Conservation (phyloP, 2,329 filamentous ascomycete genomes). For the Cercospora berteroae region DNA sequence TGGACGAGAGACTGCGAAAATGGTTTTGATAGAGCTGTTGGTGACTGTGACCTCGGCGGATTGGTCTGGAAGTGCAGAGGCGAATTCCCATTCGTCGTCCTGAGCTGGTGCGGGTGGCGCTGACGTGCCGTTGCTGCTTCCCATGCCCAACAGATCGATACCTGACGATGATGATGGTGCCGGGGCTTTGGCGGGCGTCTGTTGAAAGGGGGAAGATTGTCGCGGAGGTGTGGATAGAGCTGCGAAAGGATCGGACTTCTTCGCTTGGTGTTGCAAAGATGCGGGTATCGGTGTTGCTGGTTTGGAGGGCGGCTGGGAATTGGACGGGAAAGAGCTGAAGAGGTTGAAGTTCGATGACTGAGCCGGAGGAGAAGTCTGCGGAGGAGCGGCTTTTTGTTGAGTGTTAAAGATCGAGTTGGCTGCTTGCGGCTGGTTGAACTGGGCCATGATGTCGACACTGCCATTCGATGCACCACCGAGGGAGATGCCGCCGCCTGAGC, state of each 20-base stretch:
- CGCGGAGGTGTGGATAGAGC: constrained; percentile 55
- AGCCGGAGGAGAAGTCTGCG: constrained; percentile 41
- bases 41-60: constrained; percentile 64
- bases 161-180: constrained; percentile 29
- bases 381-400: constrained; percentile 22
- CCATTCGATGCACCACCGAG: constrained; percentile 54
- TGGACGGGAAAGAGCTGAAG: constrained; percentile 47
- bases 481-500: constrained; percentile 76
- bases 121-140: constrained; percentile 38
- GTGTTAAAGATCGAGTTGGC: constrained; percentile 35
- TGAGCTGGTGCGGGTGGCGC: constrained; percentile 42
- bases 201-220: constrained; percentile 50
- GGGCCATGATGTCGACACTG: constrained; percentile 36
- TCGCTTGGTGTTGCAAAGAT: constrained; percentile 29
- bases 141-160: constrained; percentile 34
- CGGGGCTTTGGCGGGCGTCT: constrained; percentile 43
- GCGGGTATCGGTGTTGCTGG: constrained; percentile 49
- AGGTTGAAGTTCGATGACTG: constrained; percentile 56
- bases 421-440: constrained; percentile 35
- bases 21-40: constrained; percentile 63
- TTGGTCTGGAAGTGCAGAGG: constrained; percentile 74
- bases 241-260: constrained; percentile 60
- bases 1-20: constrained; percentile 67
- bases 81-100: constrained; percentile 94
- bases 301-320: constrained; percentile 44